phyloP scores from a whole-genome alignment of 768 basidiomycete genomes.

The Agrocybe pediades region DNA sequence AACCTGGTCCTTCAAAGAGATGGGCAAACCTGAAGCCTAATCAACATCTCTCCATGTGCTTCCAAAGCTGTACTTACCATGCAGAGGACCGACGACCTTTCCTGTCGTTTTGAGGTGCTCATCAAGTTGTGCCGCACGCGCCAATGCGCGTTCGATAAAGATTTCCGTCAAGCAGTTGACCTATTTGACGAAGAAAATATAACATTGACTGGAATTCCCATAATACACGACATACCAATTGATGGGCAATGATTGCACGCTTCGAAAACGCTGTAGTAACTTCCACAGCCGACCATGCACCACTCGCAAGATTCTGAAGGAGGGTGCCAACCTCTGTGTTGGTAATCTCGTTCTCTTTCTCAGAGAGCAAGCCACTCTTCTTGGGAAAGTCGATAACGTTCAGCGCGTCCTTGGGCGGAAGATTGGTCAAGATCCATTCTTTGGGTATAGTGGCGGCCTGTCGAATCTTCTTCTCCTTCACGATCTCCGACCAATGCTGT shows the following conservation, averaged over 20 bases:
- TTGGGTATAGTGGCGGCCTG: slow-evolving; percentile 62
- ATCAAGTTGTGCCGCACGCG: slow-evolving; percentile 68
- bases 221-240: slow-evolving; percentile 52
- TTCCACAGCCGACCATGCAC: slow-evolving; percentile 62
- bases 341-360: slow-evolving; percentile 50
- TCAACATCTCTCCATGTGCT: background rate
- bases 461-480: slow-evolving; percentile 50
- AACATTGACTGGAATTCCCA: background rate
- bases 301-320: slow-evolving; percentile 52
- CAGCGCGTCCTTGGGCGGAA: slow-evolving; percentile 46
- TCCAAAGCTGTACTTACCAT: slow-evolving; percentile 41
- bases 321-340: slow-evolving; percentile 44
- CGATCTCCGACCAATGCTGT: slow-evolving; percentile 51
- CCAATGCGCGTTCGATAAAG: slow-evolving; percentile 73
- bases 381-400: slow-evolving; percentile 59
- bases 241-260: slow-evolving; percentile 78
- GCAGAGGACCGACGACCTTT: slow-evolving; percentile 67
- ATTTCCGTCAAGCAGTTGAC: slow-evolving; percentile 84
- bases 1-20: slow-evolving; percentile 78
- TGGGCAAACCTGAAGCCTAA: slow-evolving; percentile 49
- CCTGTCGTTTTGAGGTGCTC: slow-evolving; percentile 62
- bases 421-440: slow-evolving; percentile 57
- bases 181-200: slow-evolving; percentile 33
- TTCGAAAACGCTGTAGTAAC: slow-evolving; percentile 78
- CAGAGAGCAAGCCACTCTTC: slow-evolving; percentile 57